Evolutionary conservation across 1,284 basidiomycete species (phyloP).

Genomic region (Cystobasidium pallidum): DNA sequence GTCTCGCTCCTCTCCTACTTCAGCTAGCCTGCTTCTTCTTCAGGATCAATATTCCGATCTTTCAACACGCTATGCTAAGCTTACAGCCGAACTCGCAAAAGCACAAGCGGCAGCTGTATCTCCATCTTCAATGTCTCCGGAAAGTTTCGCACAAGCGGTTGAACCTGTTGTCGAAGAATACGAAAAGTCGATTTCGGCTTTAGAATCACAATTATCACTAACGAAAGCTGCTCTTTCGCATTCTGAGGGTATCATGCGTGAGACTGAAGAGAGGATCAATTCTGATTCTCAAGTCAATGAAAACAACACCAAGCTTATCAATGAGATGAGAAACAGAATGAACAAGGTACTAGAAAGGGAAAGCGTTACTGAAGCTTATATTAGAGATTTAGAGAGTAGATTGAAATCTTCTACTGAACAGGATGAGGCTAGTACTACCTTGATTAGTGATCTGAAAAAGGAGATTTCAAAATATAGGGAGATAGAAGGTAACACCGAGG

Average conservation of each 20-base stretch:
- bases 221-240: conserved; percentile 84
- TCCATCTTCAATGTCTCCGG: conserved; percentile 22
- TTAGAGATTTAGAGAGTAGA: conserved; percentile 87
- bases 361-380: conserved; percentile 87
- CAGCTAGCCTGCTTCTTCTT: conserved; percentile 77
- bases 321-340: conserved; percentile 78
- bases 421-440: conserved; percentile 72
- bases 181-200: conserved; percentile 91
- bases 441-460: conserved; percentile 77
- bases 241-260: conserved; percentile 86
- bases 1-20: conserved; percentile 60
- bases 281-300: conserved; percentile 67
- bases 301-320: conserved; percentile 75
- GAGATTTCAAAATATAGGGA: conserved; percentile 80
- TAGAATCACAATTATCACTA: conserved; percentile 90
- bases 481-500: conserved; percentile 68
- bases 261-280: conserved; percentile 66
- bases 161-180: conserved; percentile 98
- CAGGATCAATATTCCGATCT: conserved; percentile 80
- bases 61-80: conserved; percentile 78
- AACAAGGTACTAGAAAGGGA: conserved; percentile 85
- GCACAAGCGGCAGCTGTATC: conserved; percentile 47
- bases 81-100: conserved; percentile 79
- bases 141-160: conserved; percentile 90
- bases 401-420: conserved; percentile 80